Base-by-base conservation (phyloP, 345 rosid genomes). In the Isatis tinctoria region DNA sequence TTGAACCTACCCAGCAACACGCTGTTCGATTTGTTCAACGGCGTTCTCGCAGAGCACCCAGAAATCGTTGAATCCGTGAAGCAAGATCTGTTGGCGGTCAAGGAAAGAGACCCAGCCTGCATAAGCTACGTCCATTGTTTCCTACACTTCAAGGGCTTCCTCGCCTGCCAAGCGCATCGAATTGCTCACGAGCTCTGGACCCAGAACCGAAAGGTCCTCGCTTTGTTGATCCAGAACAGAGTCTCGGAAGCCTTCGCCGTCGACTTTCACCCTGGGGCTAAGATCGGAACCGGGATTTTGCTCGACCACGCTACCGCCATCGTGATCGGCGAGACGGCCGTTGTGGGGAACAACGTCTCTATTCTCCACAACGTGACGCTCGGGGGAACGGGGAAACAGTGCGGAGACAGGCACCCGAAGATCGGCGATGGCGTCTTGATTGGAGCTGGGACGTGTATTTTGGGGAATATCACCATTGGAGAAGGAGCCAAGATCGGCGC, bases 401-500 rank as follows among this genome's bases (percentile, higher is more conserved):
- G 78, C 7, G 98, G 98, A 1, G 98, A 91, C 9, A 79, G 98
- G 74, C 98, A 94, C 33, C 97, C 97, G 0, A 94, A 94, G 85
- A 91, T 91, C n/a, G 97, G 97, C 0, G 85, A 94, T 54, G 98
- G 98, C 51, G 98, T 94, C 5, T 70, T 94, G 84, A 90, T 91
- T 49, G 98, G 98, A 54, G 97, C 97, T 0, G 96, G 95, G 78
- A 90, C 93, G 26, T 91, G 98, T 78, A 88, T 94, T 41, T 75
- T 94, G 86, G 98, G 96, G 59, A 91, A 87, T 48, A 86, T 94
- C 33, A 81, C 65, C 61, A 87, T 94, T 60, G 97, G 98, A n/a
- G 95, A 91, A 13, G 98, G 98, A 22, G 98, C 96, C 4, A 94
- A 90, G 81, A 88, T 94, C 39, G 98, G 98, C 10, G 97, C 98